Base-by-base conservation (phyloP, 495 filamentous ascomycete genomes). In the Neurospora hispaniola region DNA sequence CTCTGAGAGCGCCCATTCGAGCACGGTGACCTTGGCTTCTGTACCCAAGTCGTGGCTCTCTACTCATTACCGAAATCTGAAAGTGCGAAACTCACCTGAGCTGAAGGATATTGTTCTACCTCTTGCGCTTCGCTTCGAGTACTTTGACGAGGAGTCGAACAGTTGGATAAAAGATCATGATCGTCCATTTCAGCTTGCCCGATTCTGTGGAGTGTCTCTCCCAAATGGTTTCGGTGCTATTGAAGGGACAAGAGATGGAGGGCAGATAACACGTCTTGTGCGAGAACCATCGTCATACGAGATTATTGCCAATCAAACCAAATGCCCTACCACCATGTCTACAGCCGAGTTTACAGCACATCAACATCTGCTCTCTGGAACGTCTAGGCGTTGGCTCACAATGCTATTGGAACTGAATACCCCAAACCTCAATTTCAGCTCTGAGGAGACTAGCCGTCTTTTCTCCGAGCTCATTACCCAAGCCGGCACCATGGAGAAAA, bases 391-490 rank as follows among this genome's bases (percentile, higher is more conserved):
- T 8, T 89, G 86, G 88, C 77, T 81, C 0, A 78, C 81, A 7
- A 79, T 89, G 7, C 72, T 88, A 1, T 74, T 82, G 2, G 88
- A 90, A 74, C 79, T 90, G 44, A 85, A 81, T 0, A 85, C 86
- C 0, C 81, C 83, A 0, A 88, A 88, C 70, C 68, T 89, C 11
- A 89, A 88, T 62, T 86, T 89, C 46, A 83, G 84, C 69, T 82
- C 78, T 7, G 86, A 89, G 44, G 79, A 79, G 2, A 85, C 82
- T 11, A 80, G 76, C 41, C 70, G 74, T 4, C 68, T 88, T 18
- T 70, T 89, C 8, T 76, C 73, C 16, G 81, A 84, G n/a, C 78
- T 89, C 10, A 79, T 83, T 0, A 46, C 82, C 7, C 82, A 88
- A 70, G 84, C 80, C 20, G 88, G 88, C 0, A 87, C 88, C 11